Evolutionary conservation across 805 yeast species (phyloP).

Genomic region (Diddensiella transvaalensis): DNA sequence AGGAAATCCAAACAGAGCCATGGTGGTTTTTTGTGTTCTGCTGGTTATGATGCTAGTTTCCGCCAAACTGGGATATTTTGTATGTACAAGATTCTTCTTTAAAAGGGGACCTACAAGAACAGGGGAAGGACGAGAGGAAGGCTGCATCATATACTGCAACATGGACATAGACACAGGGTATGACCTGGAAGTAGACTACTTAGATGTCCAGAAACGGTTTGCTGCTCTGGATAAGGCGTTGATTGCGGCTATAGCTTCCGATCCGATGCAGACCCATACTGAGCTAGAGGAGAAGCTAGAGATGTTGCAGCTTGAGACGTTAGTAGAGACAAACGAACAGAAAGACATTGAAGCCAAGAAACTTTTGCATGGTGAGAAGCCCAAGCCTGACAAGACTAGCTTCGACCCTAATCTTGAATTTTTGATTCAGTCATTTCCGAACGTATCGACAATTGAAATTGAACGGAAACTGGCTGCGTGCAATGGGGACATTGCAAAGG

Average conservation of each 20-base stretch:
- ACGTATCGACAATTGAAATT: constrained; percentile 11
- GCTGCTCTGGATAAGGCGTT: constrained; percentile 6
- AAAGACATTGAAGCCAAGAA: constrained; percentile 1
- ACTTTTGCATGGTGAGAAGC: not conserved
- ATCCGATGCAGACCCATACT: not conserved
- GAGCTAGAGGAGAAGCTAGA: constrained; percentile 2
- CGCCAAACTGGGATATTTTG: too few species aligned
- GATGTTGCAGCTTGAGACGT: constrained; percentile 9
- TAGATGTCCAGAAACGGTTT: constrained; percentile 1
- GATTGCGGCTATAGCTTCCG: constrained; percentile 4
- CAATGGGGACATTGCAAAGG: constrained; percentile 19
- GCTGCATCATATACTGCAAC: too few species aligned
- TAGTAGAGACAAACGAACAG: not conserved
- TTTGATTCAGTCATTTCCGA: constrained; percentile 22
- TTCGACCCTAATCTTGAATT: constrained; percentile 5
- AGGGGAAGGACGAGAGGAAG: too few species aligned
- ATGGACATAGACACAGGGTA: too few species aligned
- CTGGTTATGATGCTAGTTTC: not conserved
- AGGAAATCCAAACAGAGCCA: constrained; percentile 31
- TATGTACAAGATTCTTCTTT: too few species aligned
- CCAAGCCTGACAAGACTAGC: constrained; percentile 4
- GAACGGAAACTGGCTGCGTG: constrained; percentile 12
- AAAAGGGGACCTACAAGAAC: too few species aligned
- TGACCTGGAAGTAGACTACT: not conserved
- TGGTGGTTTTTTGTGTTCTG: not conserved